Conservation (phyloP, 805 yeast genomes). For the Huiozyma naganishii region DNA sequence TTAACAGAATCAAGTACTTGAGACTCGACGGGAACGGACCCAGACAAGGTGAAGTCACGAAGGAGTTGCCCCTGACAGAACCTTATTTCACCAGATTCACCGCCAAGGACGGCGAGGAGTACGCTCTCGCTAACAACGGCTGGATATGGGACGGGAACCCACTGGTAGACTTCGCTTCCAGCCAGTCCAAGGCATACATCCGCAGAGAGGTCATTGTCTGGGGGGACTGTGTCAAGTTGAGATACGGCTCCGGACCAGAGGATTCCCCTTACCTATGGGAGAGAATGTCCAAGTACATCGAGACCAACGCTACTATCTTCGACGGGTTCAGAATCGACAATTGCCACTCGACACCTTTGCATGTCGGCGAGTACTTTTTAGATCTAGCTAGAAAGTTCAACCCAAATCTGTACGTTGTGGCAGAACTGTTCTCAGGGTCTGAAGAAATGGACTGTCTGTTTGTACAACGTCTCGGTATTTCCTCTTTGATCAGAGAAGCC, state of each 20-base stretch:
- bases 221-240: slow-evolving; percentile 92
- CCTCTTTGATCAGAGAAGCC: slow-evolving; percentile 86
- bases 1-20: slow-evolving; percentile 64
- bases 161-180: slow-evolving; percentile 82
- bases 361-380: slow-evolving; percentile 80
- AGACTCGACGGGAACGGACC: slow-evolving; percentile 81
- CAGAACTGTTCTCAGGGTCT: slow-evolving; percentile 88
- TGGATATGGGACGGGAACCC: slow-evolving; percentile 99
- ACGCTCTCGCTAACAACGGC: slow-evolving; percentile 86
- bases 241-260: slow-evolving; percentile 67
- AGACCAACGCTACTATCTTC: slow-evolving; percentile 60
- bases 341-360: slow-evolving; percentile 92
- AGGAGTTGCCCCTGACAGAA: slow-evolving; percentile 58
- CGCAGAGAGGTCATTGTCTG: slow-evolving; percentile 91
- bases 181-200: slow-evolving; percentile 65
- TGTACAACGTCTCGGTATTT: slow-evolving; percentile 83
- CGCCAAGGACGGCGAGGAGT: slow-evolving; percentile 40
- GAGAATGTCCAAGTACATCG: slow-evolving; percentile 70
- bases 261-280: slow-evolving; percentile 90
- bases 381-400: slow-evolving; percentile 81
- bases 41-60: slow-evolving; percentile 53
- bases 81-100: slow-evolving; percentile 75
- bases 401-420: slow-evolving; percentile 84
- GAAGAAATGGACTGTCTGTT: slow-evolving; percentile 82
- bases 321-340: slow-evolving; percentile 90